Conservation (phyloP, 2,329 filamentous ascomycete genomes). For the Botryotinia calthae region DNA sequence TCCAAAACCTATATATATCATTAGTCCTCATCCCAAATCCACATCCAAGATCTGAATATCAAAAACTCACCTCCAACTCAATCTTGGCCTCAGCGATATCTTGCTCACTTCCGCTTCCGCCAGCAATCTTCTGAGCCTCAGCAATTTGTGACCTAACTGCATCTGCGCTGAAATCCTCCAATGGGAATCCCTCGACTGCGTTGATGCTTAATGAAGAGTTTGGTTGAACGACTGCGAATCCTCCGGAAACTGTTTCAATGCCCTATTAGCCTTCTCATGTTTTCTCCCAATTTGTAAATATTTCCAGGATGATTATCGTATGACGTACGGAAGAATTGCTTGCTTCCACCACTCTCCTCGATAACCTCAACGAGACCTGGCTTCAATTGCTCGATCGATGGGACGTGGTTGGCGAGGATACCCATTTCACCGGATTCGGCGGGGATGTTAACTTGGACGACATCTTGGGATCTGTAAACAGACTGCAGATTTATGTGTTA, state of each 20-base stretch:
- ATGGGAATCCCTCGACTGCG: slow-evolving; percentile 88
- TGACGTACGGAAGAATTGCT: slow-evolving; percentile 96
- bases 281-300: not conserved
- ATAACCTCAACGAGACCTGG: slow-evolving; percentile 92
- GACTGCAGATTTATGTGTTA: slow-evolving; percentile 53
- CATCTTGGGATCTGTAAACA: slow-evolving; percentile 65
- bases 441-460: slow-evolving; percentile 97
- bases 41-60: not conserved
- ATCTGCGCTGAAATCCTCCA: slow-evolving; percentile 95
- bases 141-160: slow-evolving; percentile 85
- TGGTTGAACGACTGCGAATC: slow-evolving; percentile 95
- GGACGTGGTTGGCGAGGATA: slow-evolving; percentile 98
- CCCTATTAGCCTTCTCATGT: not conserved
- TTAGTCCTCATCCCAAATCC: slow-evolving; percentile 36
- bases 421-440: slow-evolving; percentile 99
- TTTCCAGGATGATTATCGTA: not conserved
- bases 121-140: slow-evolving; percentile 93
- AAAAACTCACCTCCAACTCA: slow-evolving; percentile 79
- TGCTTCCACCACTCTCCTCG: slow-evolving; percentile 83
- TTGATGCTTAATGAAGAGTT: slow-evolving; percentile 96
- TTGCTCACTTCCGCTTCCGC: slow-evolving; percentile 87
- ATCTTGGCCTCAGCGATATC: slow-evolving; percentile 99
- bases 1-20: slow-evolving; percentile 66
- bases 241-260: slow-evolving; percentile 72
- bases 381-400: slow-evolving; percentile 98